Conservation (phyloP, 805 yeast species). For the Teunomyces lycoperdinae region DNA sequence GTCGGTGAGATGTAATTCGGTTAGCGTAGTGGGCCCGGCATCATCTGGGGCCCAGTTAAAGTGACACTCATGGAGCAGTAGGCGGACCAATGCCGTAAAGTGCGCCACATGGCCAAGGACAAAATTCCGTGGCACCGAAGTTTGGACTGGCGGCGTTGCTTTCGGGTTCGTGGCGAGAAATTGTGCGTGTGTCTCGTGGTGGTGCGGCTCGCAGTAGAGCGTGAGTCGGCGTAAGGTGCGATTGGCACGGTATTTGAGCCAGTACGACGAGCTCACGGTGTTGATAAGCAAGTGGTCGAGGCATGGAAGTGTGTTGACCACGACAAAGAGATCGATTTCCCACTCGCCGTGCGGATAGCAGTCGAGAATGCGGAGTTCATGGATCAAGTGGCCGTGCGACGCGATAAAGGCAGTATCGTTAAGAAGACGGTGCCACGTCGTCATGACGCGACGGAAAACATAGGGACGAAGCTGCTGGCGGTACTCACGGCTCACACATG, state of each 20-base stretch:
- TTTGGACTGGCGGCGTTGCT: neutral
- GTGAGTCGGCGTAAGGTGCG: conserved; percentile 17
- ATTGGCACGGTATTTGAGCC: conserved; percentile 37
- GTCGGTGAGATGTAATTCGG: conserved; percentile 31
- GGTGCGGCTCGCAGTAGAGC: conserved; percentile 23
- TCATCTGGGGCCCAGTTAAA: conserved; percentile 37
- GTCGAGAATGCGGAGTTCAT: conserved; percentile 27
- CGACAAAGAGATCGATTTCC: conserved; percentile 27
- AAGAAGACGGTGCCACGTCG: conserved; percentile 25
- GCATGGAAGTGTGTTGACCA: conserved; percentile 19
- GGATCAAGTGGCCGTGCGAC: conserved; percentile 12
- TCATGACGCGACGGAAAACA: conserved; percentile 20
- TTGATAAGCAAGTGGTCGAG: conserved; percentile 26
- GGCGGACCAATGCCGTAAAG: conserved; percentile 29
- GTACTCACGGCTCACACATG: conserved; percentile 13
- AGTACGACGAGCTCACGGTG: conserved; percentile 35
- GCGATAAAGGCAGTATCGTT: conserved; percentile 4
- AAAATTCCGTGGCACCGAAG: conserved; percentile 31
- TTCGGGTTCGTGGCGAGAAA: conserved; percentile 3
- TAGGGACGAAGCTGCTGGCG: conserved; percentile 16
- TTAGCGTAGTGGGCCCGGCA: conserved; percentile 15
- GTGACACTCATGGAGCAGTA: conserved; percentile 41
- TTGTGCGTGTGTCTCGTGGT: conserved; percentile 15
- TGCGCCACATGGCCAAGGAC: conserved; percentile 42
- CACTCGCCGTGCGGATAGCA: conserved; percentile 36